phyloP scores from a whole-genome alignment of 352 stramenopile genomes.

The Achlya hypogyna region DNA sequence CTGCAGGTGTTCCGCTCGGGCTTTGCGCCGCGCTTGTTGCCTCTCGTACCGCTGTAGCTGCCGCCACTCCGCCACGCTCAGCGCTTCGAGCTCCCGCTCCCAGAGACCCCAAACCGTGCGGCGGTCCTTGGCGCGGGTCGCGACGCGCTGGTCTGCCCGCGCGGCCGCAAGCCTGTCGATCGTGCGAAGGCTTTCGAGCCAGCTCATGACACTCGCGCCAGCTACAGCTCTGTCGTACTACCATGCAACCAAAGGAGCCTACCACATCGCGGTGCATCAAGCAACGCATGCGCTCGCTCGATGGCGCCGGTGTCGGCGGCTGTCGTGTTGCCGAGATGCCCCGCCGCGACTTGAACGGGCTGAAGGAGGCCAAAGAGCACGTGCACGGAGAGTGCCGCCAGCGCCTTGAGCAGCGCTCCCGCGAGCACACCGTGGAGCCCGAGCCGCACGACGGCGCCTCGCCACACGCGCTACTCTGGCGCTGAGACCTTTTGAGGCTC shows the following conservation, averaged over 20 bases:
- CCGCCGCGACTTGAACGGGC: slow-evolving; percentile 8
- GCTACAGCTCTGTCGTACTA: no score
- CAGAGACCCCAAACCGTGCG: background rate
- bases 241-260: no score
- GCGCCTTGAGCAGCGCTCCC: background rate
- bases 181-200: background rate
- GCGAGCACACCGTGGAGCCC: background rate
- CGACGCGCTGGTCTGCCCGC: no score
- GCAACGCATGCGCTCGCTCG: background rate
- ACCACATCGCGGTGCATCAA: background rate
- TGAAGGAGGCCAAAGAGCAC: slow-evolving; percentile 5
- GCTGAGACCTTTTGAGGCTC: background rate
- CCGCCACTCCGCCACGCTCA: background rate
- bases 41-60: background rate
- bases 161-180: background rate
- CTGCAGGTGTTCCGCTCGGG: background rate
- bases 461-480: slow-evolving; percentile 1
- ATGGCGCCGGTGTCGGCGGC: background rate
- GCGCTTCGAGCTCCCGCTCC: background rate
- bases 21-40: background rate
- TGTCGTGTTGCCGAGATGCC: background rate
- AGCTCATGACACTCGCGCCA: background rate
- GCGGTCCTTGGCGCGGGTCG: slow-evolving; percentile 5
- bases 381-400: background rate
- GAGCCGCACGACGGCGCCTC: background rate